Conservation (phyloP, 306 rosid genomes). For the Nissolia schottii region DNA sequence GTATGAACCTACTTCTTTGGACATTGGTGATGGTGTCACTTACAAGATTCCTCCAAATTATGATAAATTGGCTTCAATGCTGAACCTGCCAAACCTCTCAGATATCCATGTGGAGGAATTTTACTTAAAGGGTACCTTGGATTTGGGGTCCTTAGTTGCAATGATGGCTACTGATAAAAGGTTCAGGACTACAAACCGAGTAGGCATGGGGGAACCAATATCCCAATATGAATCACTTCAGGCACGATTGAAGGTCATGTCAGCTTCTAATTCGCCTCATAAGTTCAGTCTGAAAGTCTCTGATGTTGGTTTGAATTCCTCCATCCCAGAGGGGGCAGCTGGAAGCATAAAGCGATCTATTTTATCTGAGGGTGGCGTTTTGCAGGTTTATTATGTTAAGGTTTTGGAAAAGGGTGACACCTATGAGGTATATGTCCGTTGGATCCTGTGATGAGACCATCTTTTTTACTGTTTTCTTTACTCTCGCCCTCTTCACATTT, state of each 20-base stretch:
- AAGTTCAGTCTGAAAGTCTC: constrained; percentile 76
- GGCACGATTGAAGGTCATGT: constrained; percentile 56
- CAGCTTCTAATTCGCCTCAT: constrained; percentile 59
- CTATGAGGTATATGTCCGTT: constrained; percentile 65
- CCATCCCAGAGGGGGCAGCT: constrained; percentile 98
- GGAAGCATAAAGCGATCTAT: constrained; percentile 88
- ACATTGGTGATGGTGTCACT: constrained; percentile 77
- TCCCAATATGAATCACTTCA: constrained; percentile 82
- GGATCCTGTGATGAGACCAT: neutral
- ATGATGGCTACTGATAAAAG: constrained; percentile 82
- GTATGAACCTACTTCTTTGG: constrained; percentile 84
- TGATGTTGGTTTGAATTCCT: constrained; percentile 62
- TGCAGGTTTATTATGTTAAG: constrained; percentile 91
- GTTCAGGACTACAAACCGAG: constrained; percentile 52
- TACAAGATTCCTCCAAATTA: constrained; percentile 88
- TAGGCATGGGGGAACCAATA: constrained; percentile 80
- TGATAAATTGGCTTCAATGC: constrained; percentile 62
- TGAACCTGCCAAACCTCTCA: constrained; percentile 79
- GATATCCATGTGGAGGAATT: constrained; percentile 85
- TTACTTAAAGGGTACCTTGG: constrained; percentile 86
- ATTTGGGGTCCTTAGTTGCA: constrained; percentile 88
- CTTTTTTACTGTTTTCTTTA: neutral
- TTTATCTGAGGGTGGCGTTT: constrained; percentile 90
- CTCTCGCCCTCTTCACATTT: neutral
- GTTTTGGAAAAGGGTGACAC: constrained; percentile 99